Conservation (phyloP, 1,284 basidiomycete species). For the Xerocomus cyaneibrunnescens region DNA sequence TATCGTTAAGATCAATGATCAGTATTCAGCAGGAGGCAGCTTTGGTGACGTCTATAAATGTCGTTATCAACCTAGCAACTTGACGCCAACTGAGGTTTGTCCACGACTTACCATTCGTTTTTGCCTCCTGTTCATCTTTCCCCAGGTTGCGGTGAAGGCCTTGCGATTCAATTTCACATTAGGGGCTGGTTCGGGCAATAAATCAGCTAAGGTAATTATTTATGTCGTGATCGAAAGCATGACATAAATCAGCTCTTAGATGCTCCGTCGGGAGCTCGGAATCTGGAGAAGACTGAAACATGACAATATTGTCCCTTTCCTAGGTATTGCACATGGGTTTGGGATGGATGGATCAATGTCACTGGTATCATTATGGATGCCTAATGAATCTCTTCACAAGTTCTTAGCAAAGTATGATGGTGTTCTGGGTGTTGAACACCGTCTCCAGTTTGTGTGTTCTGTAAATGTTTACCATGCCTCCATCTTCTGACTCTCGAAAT, state of each 20-base stretch:
- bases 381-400: not conserved
- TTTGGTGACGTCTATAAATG: not conserved
- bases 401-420: not conserved
- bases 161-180: not conserved
- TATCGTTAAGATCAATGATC: not conserved
- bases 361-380: not conserved
- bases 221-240: not conserved
- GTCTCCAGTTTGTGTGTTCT: conserved; percentile 1
- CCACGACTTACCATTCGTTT: too few relatives aligned
- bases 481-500: not conserved
- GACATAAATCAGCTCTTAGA: not conserved
- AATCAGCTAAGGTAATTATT: not conserved
- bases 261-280: not conserved
- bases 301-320: not conserved
- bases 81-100: too few relatives aligned
- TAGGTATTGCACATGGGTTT: not conserved
- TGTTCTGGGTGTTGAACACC: not conserved
- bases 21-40: not conserved
- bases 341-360: not conserved
- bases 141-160: not conserved
- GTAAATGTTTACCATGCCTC: not conserved
- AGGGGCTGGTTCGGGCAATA: not conserved
- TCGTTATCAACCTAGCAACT: too few relatives aligned
- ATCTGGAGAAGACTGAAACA: not conserved
- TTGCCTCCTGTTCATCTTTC: too few relatives aligned